These are phyloP conservation scores for Knufia petricola DNA, from an alignment of 2,329 filamentous ascomycete species.

Conservation along the genomic window DNA sequence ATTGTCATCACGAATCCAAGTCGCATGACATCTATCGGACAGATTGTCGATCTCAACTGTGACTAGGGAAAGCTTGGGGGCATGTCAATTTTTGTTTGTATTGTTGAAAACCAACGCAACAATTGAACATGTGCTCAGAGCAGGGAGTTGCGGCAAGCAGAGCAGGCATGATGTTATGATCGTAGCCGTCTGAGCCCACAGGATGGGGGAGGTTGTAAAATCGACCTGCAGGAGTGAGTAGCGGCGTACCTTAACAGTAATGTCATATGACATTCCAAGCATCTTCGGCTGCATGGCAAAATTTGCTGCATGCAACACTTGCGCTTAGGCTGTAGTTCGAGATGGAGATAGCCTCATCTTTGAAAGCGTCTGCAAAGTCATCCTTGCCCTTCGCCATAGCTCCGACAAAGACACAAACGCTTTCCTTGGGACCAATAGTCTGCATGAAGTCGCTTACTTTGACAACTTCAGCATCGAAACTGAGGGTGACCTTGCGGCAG, in stretches of 20 bases:
- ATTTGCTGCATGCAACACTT: slow-evolving; percentile 98
- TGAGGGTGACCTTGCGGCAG: slow-evolving; percentile 94
- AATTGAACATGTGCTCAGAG: slow-evolving; percentile 56
- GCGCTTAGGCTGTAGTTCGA: slow-evolving; percentile 96
- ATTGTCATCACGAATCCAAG: neutral
- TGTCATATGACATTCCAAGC: slow-evolving; percentile 82
- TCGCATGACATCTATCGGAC: neutral
- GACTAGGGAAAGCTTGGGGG: slow-evolving; percentile 34
- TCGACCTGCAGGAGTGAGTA: slow-evolving; percentile 3
- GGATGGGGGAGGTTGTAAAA: slow-evolving; percentile 10
- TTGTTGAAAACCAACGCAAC: slow-evolving; percentile 74
- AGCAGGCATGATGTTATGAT: slow-evolving; percentile 64
- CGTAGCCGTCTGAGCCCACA: slow-evolving; percentile 29
- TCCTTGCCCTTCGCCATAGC: slow-evolving; percentile 97
- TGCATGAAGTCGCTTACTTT: slow-evolving; percentile 84
- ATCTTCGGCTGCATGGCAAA: slow-evolving; percentile 96
- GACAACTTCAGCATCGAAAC: slow-evolving; percentile 82
- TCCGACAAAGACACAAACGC: slow-evolving; percentile 93
- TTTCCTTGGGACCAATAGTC: slow-evolving; percentile 68
- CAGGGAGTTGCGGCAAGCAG: slow-evolving; percentile 38
- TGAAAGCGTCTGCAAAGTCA: slow-evolving; percentile 86
- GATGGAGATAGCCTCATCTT: slow-evolving; percentile 96
- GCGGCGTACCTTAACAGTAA: slow-evolving; percentile 37
- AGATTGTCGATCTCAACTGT: slow-evolving; percentile 23
- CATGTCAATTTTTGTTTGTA: slow-evolving; percentile 63